phyloP scores from a whole-genome alignment of 2,329 filamentous ascomycete species.

The Aspergillus nomiae region DNA sequence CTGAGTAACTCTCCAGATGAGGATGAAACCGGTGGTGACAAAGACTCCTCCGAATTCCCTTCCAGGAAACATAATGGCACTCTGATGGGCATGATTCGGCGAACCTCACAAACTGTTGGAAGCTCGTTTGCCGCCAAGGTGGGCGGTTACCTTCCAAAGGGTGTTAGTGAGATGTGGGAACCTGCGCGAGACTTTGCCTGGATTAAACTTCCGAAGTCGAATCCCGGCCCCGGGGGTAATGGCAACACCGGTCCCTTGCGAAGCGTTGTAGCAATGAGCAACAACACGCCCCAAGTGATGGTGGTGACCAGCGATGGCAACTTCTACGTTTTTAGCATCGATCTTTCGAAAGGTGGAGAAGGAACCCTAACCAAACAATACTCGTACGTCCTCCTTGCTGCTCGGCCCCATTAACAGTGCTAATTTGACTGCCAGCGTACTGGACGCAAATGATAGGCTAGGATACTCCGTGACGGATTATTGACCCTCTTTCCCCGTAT shows the following conservation, averaged over 20 bases:
- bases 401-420: background rate
- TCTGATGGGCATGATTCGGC: conserved; percentile 85
- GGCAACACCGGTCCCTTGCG: conserved; percentile 62
- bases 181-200: conserved; percentile 93
- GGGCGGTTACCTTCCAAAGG: conserved; percentile 87
- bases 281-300: conserved; percentile 93
- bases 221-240: conserved; percentile 38
- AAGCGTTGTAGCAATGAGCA: conserved; percentile 97
- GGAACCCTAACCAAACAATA: conserved; percentile 89
- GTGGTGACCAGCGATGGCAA: conserved; percentile 94
- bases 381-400: conserved; percentile 66
- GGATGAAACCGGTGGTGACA: conserved; percentile 35
- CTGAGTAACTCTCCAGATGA: conserved; percentile 30
- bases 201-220: conserved; percentile 79
- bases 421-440: conserved; percentile 35
- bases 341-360: conserved; percentile 92
- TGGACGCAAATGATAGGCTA: conserved; percentile 48
- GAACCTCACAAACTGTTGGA: conserved; percentile 91
- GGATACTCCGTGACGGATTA: conserved; percentile 39
- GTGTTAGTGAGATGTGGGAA: conserved; percentile 98
- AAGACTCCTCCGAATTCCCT: conserved; percentile 35
- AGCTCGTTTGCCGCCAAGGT: conserved; percentile 85
- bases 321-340: conserved; percentile 93
- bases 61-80: conserved; percentile 66
- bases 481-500: conserved; percentile 21